Evolutionary conservation across 345 rosid genomes (phyloP).

Genomic region (Lumnitzera racemosa): DNA sequence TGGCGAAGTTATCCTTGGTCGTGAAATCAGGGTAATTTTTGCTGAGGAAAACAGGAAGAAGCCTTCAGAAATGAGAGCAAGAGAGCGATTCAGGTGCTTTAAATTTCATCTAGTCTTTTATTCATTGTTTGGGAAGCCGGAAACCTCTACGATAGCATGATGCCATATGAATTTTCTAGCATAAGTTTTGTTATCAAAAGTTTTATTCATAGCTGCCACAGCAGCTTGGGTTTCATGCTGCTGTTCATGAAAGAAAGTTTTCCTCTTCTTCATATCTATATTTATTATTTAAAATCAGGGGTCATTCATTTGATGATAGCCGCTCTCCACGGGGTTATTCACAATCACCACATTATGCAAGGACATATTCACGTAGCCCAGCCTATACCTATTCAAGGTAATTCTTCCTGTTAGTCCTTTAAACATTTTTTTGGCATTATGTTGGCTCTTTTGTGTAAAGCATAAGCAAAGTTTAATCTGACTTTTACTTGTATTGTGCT

Average conservation of each 20-base stretch:
- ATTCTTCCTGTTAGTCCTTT: background rate
- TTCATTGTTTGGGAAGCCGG: background rate
- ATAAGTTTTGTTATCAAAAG: no score
- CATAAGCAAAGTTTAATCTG: background rate
- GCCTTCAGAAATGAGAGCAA: constrained; percentile 85
- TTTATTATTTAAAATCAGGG: constrained; percentile 18
- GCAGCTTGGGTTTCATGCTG: background rate
- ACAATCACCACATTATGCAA: constrained; percentile 39
- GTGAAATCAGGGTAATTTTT: constrained; percentile 71
- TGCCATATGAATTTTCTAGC: no score
- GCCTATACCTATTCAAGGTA: constrained; percentile 39
- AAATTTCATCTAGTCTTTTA: background rate
- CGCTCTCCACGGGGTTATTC: constrained; percentile 45
- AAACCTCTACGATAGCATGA: no score
- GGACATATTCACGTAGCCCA: constrained; percentile 44
- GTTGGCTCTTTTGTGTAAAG: background rate
- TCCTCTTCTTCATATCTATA: constrained; percentile 1
- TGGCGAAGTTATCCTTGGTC: constrained; percentile 72
- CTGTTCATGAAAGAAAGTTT: background rate
- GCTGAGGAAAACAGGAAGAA: constrained; percentile 91
- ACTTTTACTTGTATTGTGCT: background rate
- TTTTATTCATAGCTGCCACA: background rate
- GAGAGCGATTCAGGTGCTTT: constrained; percentile 46
- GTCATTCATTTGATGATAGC: constrained; percentile 31
- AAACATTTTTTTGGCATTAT: no score